A percentile compares a stretch with the other conserved stretches of the same genome.
phyloP scores from a whole-genome alignment of 148 eudicot species.

The Tetragonia tetragonoides region DNA sequence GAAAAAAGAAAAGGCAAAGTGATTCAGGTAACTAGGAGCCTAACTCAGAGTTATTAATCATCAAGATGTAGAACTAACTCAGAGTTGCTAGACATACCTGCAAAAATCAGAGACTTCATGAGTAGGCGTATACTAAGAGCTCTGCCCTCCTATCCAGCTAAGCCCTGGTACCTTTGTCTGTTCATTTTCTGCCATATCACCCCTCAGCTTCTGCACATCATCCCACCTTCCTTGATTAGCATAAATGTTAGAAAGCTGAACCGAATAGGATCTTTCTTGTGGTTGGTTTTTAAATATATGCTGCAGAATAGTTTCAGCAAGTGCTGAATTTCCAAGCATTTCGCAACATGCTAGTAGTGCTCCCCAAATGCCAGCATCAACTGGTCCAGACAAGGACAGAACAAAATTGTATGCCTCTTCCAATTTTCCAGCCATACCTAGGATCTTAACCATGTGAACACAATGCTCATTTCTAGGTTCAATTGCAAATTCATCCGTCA shows the following conservation, averaged over 20 bases:
- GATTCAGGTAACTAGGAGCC: no score
- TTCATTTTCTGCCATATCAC: constrained; percentile 25
- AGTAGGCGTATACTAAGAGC: not conserved
- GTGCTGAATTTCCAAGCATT: constrained; percentile 48
- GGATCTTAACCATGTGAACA: constrained; percentile 71
- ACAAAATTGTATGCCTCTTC: constrained; percentile 64
- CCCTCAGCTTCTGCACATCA: constrained; percentile 63
- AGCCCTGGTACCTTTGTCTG: constrained; percentile 55
- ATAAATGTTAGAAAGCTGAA: constrained; percentile 68
- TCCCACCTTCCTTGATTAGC: constrained; percentile 77
- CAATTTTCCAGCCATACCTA: constrained; percentile 71
- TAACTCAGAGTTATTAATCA: no score
- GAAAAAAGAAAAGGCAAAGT: no score
- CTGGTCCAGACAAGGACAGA: constrained; percentile 44
- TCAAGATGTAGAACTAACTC: no score
- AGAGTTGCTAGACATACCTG: no score
- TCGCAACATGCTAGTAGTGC: constrained; percentile 83
- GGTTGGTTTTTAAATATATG: constrained; percentile 32
- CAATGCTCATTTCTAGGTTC: constrained; percentile 64
- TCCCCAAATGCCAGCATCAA: constrained; percentile 77
- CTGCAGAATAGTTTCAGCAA: constrained; percentile 52
- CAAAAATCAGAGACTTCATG: not conserved
- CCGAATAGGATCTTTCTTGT: constrained; percentile 35
- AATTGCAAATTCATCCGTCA: constrained; percentile 62
- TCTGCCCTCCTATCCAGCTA: constrained; percentile 51